Conservation (phyloP, 2,329 filamentous ascomycete species). For the Pestalotiopsis sp. region DNA sequence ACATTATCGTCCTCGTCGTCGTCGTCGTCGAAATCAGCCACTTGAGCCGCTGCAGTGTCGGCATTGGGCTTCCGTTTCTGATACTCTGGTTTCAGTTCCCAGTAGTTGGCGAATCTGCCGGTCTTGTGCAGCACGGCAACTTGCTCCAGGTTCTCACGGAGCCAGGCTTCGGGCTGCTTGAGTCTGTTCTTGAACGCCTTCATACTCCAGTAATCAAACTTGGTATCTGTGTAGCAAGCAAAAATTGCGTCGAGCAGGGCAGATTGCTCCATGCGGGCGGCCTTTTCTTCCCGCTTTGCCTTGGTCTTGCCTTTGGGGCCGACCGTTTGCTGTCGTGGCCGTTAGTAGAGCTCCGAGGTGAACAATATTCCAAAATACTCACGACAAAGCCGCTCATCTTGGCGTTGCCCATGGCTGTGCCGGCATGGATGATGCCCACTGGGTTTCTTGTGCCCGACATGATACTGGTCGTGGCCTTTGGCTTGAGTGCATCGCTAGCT, state of each 20-base stretch:
- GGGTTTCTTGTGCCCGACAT: conserved; percentile 39
- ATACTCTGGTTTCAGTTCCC: conserved; percentile 76
- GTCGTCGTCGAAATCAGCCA: conserved; percentile 46
- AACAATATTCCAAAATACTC: conserved; percentile 30
- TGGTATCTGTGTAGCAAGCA: conserved; percentile 71
- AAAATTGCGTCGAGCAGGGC: conserved; percentile 86
- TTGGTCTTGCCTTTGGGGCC: conserved; percentile 60
- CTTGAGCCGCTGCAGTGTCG: conserved; percentile 42
- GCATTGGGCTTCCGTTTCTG: conserved; percentile 40
- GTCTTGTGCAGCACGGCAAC: conserved; percentile 81
- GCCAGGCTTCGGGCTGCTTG: conserved; percentile 88
- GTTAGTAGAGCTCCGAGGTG: background rate
- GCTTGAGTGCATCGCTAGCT: conserved; percentile 60
- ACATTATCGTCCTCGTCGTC: conserved; percentile 62
- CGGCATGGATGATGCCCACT: conserved; percentile 55
- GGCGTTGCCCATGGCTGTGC: conserved; percentile 47
- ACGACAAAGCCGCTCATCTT: conserved; percentile 58
- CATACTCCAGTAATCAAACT: conserved; percentile 90
- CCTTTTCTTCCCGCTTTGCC: conserved; percentile 56
- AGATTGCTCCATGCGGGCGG: conserved; percentile 84
- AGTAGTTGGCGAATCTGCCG: conserved; percentile 82
- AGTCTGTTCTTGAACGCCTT: conserved; percentile 76
- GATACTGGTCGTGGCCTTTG: conserved; percentile 54
- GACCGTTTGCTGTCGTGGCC: conserved; percentile 21
- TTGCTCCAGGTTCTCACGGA: conserved; percentile 81